Base-by-base conservation (phyloP, 257 asterid genomes). In the Knoxia roxburghii region DNA sequence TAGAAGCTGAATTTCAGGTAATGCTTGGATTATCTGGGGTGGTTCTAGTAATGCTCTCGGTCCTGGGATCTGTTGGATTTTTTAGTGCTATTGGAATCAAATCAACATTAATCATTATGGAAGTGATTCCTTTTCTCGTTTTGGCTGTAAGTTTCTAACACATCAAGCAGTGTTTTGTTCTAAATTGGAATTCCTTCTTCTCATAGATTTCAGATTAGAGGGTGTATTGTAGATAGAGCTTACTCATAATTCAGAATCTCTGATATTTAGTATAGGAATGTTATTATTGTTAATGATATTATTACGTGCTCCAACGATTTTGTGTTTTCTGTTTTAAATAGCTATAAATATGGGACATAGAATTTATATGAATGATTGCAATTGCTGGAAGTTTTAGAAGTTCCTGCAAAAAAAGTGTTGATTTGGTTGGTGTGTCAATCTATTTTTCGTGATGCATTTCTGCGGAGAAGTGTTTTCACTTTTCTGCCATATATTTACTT, bases 51-150 rank as follows among this genome's bases (percentile, higher is more conserved):
- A 80, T 94, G 93, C 96, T 94, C 48, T 94, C 99, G 54, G 98
- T 94, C 72, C 97, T 94, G 65, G 99, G 96, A 68, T 90, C 99
- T 45, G 99, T 90, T 75, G 99, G 99, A 61, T 84, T 94, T 77
- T 94, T 88, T 95, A 94, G 99, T 80, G 93, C 96, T 55, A 68
- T 90, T 49, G 99, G 99, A 65, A 87, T 94, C 64, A 90, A 89
- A 77, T 94, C 99, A 58, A 94, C 99, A 43, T 90, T 94, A 27
- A 94, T 94, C 75, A 94, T 94, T 30, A 89, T 94, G 99, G 99
- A 94, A 94, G 99, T 94, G 84, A 90, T 94, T 74, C 99, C 99
- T 27, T 94, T 94, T 76, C 99, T 94, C 78, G 99, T 94, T 75
- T 83, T 94, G 75, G 99, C 99, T 0, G 99, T 94, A 84, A 87